Conservation (phyloP, 164 flowering plant species). For the Tinospora cordifolia region DNA sequence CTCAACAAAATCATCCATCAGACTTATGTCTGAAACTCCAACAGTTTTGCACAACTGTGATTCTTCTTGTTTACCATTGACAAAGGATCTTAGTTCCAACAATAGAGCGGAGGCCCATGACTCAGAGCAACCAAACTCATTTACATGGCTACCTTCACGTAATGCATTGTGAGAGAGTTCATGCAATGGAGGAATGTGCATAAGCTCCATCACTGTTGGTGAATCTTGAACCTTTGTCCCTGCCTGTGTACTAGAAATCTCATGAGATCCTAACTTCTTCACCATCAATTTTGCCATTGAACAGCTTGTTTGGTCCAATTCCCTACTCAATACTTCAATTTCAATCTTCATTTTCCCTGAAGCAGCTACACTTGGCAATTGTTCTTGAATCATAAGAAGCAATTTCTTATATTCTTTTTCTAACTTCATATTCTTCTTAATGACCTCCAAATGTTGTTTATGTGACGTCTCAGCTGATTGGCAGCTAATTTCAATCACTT, state of each 20-base stretch:
- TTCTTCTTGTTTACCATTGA: neutral
- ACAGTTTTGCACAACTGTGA: neutral
- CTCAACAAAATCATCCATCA: constrained; percentile 13
- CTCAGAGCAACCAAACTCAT: neutral
- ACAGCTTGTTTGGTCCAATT: neutral
- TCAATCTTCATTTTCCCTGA: constrained; percentile 1
- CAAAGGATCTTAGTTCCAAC: constrained; percentile 1
- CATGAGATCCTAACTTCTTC: neutral
- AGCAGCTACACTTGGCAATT: neutral
- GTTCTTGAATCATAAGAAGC: neutral
- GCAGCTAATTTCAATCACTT: neutral
- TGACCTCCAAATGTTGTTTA: neutral
- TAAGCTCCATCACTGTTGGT: neutral
- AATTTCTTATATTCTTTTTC: constrained; percentile 10
- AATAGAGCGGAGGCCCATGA: constrained; percentile 11
- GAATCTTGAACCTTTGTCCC: neutral
- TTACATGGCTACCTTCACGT: neutral
- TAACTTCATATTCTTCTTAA: constrained; percentile 1
- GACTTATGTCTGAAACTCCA: constrained; percentile 8
- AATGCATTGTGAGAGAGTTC: neutral
- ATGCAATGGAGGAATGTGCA: neutral
- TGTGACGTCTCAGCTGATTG: constrained; percentile 7
- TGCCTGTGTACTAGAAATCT: constrained; percentile 2
- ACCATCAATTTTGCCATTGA: neutral
- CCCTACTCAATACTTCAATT: neutral